phyloP scores from a whole-genome alignment of 495 filamentous ascomycete species.

The Hypomontagnella monticulosa region DNA sequence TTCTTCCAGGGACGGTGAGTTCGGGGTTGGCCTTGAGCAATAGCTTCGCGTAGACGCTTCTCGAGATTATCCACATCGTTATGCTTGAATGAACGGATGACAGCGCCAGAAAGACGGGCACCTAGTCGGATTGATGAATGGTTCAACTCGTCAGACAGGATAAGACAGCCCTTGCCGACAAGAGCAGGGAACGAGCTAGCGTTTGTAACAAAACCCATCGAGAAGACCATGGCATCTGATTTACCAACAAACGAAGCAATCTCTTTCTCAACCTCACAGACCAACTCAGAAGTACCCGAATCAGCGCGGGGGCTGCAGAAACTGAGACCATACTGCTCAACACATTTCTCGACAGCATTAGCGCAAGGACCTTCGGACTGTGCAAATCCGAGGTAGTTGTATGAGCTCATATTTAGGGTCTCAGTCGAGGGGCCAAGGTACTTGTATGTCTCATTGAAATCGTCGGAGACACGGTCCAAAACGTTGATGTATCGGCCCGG shows the following conservation, averaged over 20 bases:
- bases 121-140: conserved; percentile 97
- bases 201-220: conserved; percentile 98
- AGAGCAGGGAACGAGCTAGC: conserved; percentile 89
- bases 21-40: conserved; percentile 94
- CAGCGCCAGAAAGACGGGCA: conserved; percentile 90
- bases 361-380: conserved; percentile 98
- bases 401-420: conserved; percentile 97
- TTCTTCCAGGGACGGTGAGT: conserved; percentile 99
- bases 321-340: conserved; percentile 85
- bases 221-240: conserved; percentile 93
- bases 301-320: conserved; percentile 83
- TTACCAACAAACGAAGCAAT: conserved; percentile 94
- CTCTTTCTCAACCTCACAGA: conserved; percentile 86
- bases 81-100: conserved; percentile 96
- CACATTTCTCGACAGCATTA: conserved; percentile 85
- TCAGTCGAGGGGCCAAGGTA: conserved; percentile 92
- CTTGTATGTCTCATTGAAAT: conserved; percentile 88
- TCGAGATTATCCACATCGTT: conserved; percentile 94
- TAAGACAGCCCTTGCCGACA: conserved; percentile 87
- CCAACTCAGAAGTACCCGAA: conserved; percentile 86
- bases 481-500: conserved; percentile 94
- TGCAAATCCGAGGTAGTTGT: conserved; percentile 98
- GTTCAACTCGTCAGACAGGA: conserved; percentile 97
- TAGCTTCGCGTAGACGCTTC: conserved; percentile 82
- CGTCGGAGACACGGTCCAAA: conserved; percentile 84